Evolutionary conservation across 148 eudicot species (phyloP), one percentile per base, ranked within the genome.

Genomic region (Salicornia ramosissima): DNA sequence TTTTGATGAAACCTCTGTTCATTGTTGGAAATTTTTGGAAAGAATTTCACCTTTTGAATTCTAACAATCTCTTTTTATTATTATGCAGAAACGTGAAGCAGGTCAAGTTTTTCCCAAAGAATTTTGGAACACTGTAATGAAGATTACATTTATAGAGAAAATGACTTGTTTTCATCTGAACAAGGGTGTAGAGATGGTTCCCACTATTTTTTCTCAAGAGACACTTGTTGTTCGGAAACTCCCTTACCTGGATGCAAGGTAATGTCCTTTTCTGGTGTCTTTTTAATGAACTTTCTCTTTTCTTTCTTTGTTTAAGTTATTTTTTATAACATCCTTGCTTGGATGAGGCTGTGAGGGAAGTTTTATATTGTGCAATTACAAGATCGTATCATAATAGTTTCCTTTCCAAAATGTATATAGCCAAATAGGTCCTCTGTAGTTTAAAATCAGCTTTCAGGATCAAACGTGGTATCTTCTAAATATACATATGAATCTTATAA

Each of bases 111-210:
- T 30, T 34, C 4, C 47, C 12, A 60, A 22, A 31, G 64, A 69
- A 28, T 2, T 63, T 12, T 69, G 54, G 64, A n/a, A 10, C 47
- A 30, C 56, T 62, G 12, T 12, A 31, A 0, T 54, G n/a, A 69
- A 54, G 69, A 31, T 40, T 75, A 2, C 30, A 2, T 4, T 75
- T 1, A 46, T 49, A 45, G 67, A 39, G 14, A 34, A 31, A 11
- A 69, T 69, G 73, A 69, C 53, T 30, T 75, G 28, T 45, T 40
- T 63, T 4, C 55, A 15, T 13, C 46, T n/a, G 45, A 61, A 12
- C 78, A 75, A 69, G 55, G 69, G 73, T 62, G 22, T 42, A 31
- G 78, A 61, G 47, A 75, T 75, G 78, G 26, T 31, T 43, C 78
- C 78, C 0, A 62, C 56, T 30, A 47, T 75, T 62, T 40, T 64